These are phyloP conservation scores for Panicum miliaceum DNA, from an alignment of 176 grass and related monocot species.

Conservation along the genomic window DNA sequence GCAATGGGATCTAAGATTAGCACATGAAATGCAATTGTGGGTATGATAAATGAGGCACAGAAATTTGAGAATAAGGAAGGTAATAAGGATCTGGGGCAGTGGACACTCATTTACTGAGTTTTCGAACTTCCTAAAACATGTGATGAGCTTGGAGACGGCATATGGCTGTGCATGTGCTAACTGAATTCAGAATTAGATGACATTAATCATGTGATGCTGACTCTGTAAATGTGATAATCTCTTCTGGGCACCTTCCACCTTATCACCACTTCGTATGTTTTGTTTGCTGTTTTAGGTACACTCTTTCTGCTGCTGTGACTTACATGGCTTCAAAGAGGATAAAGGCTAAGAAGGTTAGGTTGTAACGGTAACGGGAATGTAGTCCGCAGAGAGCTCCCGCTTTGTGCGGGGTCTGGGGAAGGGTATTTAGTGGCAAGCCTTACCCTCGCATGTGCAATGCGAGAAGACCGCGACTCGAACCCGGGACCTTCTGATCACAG, in stretches of 20 bases:
- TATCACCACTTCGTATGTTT: conserved; percentile 26
- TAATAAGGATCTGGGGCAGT: neutral
- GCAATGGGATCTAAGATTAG: neutral
- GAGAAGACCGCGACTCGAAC: too few species aligned
- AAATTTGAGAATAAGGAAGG: conserved; percentile 8
- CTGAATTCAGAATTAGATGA: neutral
- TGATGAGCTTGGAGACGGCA: neutral
- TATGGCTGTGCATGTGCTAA: neutral
- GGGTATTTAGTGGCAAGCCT: too few species aligned
- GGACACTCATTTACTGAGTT: neutral
- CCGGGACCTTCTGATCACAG: too few species aligned
- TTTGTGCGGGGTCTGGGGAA: too few species aligned
- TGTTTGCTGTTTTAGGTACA: conserved; percentile 71
- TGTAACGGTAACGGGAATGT: conserved; percentile 51
- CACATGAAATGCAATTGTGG: neutral
- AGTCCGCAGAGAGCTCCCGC: too few species aligned
- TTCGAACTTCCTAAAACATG: neutral
- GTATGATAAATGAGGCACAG: conserved; percentile 1
- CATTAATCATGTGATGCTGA: neutral
- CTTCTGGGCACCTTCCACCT: neutral
- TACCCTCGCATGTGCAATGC: too few species aligned
- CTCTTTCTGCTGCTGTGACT: conserved; percentile 91
- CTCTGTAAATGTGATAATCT: neutral
- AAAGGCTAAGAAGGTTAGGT: conserved; percentile 67
- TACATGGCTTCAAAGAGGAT: conserved; percentile 80